Evolutionary conservation across 768 basidiomycete genomes (phyloP), one percentile per base, ranked within the genome.

Genomic region (Rhodotorula diobovata): DNA sequence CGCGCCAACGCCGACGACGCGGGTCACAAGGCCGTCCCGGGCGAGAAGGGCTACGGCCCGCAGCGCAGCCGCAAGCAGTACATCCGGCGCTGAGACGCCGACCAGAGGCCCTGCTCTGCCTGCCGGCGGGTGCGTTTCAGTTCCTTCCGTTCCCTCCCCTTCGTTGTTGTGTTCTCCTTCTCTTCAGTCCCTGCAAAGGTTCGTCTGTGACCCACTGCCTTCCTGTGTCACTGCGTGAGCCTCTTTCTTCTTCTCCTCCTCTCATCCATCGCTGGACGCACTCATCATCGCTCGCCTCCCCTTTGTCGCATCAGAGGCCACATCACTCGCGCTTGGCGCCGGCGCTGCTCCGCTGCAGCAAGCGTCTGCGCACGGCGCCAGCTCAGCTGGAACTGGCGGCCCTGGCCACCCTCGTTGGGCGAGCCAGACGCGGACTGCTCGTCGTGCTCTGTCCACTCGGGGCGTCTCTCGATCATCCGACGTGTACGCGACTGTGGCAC

Each of bases 41-140:
- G 53, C 12, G 66, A 70, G 64, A 71, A 67, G 39, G 73, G 73
- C 2, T 75, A 68, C 50, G 73, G 73, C 1, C 73, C 73, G 48
- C 67, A 71, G 64, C 66, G 67, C 51, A 66, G 61, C 43, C 43
- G 73, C 50, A 75, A 75, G 63, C 56, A 61, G 41, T 75, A 75
- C 67, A 75, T 75, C 35, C 59, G 73, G 46, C 67, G 73, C 8
- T 75, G 39, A 54, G 60, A 7, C 28, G 46, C 14, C 46, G 46
- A 15, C 46, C 15, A 6, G 48, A 8, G 1, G 48, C 23, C 25
- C 25, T 9, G 48, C 25, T 28, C 48, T 10, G 7, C 9, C 14
- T 14, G 39, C 9, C 9, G 14, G 12, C 41, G 41, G 41, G 41
- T 43, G 41, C 30, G 53, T 30, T 14, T 34, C 53, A 20, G 4